Evolutionary conservation across 441 rosid genomes (phyloP), one percentile per base, ranked within the genome.

Genomic region (Corymbia citriodora): DNA sequence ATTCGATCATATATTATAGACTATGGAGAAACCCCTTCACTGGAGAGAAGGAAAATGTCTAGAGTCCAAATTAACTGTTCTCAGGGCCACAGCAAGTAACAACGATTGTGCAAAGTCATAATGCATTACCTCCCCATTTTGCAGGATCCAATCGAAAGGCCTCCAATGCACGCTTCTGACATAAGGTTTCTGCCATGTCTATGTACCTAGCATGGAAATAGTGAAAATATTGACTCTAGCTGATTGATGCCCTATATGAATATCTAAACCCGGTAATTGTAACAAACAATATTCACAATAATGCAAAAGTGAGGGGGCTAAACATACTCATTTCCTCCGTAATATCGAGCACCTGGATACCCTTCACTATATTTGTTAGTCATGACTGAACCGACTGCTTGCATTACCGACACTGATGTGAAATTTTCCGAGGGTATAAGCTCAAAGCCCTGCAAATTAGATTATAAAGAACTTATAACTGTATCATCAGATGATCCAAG

Each of bases 311-410:
- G 40, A 74, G 87, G 68, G 59, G 83, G 2, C 40, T 57, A n/a
- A 29, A 48, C 99, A 88, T 96, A 98, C 99, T 97, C 98, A 61
- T 98, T 98, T 90, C 99, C 99, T 92, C 99, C 99, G 29, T 98
- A 98, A 92, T 97, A 97, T 94, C 99, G 95, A 86, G 99, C 99
- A 45, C 99, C 99, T 21, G 99, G 99, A 91, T 98, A 98, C 4
- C 99, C 99, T 94, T 98, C 99, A 89, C 99, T 98, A 90, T 98
- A 97, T 90, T 98, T 97, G 93, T 98, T 98, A 87, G 98, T 97
- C 99, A 97, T 97, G 88, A 98, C 98, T 50, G 98, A 96, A 27
- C 99, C 99, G 90, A 98, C 99, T 23, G 98, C 99, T 96, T 96
- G 96, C 99, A 98, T 97, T 90, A 98, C 99, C 2, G 99, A 98